Evolutionary conservation across 2,329 filamentous ascomycete genomes (phyloP).

Genomic region (Diaporthe destruens): DNA sequence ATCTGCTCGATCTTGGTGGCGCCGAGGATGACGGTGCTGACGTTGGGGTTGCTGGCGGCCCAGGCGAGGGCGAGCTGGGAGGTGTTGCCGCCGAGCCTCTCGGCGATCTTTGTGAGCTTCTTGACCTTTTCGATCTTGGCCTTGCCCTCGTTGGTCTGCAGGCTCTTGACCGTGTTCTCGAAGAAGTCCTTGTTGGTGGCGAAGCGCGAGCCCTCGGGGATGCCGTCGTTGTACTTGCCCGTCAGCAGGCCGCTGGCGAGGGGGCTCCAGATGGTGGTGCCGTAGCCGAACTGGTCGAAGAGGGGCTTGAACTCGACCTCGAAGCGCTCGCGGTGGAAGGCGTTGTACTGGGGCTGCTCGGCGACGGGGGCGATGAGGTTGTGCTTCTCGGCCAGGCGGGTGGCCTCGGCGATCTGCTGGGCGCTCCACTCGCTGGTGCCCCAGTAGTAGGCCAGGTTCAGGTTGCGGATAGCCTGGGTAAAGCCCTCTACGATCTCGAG

Average conservation of each 20-base stretch:
- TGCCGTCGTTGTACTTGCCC: slow-evolving; percentile 74
- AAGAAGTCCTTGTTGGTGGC: slow-evolving; percentile 68
- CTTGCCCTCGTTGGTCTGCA: slow-evolving; percentile 66
- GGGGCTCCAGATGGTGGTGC: slow-evolving; percentile 66
- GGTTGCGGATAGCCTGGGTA: slow-evolving; percentile 61
- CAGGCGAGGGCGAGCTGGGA: slow-evolving; percentile 70
- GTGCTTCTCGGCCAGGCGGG: slow-evolving; percentile 65
- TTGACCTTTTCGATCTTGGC: slow-evolving; percentile 68
- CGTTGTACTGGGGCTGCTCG: slow-evolving; percentile 70
- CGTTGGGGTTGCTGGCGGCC: slow-evolving; percentile 72
- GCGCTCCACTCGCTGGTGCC: slow-evolving; percentile 72
- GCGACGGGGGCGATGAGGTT: slow-evolving; percentile 66
- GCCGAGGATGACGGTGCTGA: slow-evolving; percentile 72
- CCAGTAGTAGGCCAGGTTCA: slow-evolving; percentile 73
- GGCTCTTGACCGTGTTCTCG: slow-evolving; percentile 60
- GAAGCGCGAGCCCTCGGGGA: slow-evolving; percentile 71
- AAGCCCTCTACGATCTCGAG: slow-evolving; percentile 71
- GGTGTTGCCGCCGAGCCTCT: slow-evolving; percentile 71
- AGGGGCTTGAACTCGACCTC: slow-evolving; percentile 72
- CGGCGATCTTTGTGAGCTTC: slow-evolving; percentile 71
- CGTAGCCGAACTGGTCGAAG: slow-evolving; percentile 68
- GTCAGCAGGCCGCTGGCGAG: slow-evolving; percentile 69
- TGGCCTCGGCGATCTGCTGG: slow-evolving; percentile 70
- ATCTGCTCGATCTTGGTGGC: slow-evolving; percentile 70
- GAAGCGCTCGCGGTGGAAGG: slow-evolving; percentile 71